These are phyloP conservation scores for Pythium aristosporum DNA, from an alignment of 352 stramenopile genomes.

Conservation along the genomic window DNA sequence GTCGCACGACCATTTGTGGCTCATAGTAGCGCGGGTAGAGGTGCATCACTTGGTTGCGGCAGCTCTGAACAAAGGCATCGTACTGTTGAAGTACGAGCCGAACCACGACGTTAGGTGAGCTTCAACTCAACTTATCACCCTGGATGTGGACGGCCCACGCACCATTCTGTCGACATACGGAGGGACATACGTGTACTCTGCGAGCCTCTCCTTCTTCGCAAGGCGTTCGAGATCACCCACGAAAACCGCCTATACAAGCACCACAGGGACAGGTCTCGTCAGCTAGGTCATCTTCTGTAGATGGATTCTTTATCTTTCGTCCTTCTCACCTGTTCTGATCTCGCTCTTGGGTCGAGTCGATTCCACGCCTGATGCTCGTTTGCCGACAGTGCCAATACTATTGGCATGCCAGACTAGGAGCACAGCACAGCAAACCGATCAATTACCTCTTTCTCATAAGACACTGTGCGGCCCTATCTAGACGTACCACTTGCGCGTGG, in stretches of 20 bases:
- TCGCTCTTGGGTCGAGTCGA: conserved; percentile 35
- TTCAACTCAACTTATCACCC: background rate
- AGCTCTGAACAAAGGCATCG: conserved; percentile 27
- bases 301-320: background rate
- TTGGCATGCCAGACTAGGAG: conserved; percentile 51
- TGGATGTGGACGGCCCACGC: background rate
- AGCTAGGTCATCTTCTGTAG: background rate
- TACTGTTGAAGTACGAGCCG: background rate
- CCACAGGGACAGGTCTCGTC: background rate
- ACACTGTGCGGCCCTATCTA: background rate
- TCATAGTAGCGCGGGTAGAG: conserved; percentile 71
- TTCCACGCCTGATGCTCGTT: conserved; percentile 42
- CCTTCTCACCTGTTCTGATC: conserved; percentile 36
- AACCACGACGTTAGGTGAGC: background rate
- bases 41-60: conserved; percentile 59
- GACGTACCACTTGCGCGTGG: conserved; percentile 41
- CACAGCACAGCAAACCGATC: background rate
- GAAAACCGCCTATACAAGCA: conserved; percentile 12
- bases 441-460: no score
- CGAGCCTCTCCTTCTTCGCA: conserved; percentile 23
- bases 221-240: conserved; percentile 19
- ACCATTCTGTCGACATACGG: conserved; percentile 20
- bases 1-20: conserved; percentile 31
- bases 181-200: conserved; percentile 17
- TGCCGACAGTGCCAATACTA: conserved; percentile 47